Conservation (phyloP, 2,329 filamentous ascomycete species). For the Colletotrichum simmondsii region DNA sequence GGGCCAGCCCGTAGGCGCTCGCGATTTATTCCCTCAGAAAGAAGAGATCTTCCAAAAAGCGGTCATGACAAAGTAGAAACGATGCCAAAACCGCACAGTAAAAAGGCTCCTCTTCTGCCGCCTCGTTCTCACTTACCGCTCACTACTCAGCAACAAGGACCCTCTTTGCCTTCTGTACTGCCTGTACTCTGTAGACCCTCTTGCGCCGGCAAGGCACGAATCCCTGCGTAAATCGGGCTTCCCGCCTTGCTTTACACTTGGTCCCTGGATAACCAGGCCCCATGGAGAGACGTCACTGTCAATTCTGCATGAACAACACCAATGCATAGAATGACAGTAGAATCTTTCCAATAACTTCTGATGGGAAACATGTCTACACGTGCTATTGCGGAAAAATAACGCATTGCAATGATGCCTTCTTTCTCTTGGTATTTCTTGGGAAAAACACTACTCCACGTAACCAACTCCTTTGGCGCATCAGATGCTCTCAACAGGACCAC, state of each 20-base stretch:
- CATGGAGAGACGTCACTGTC: conserved; percentile 17
- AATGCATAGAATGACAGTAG: conserved; percentile 10
- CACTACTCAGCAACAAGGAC: neutral
- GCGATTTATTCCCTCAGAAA: neutral
- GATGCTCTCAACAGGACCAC: neutral
- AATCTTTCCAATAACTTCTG: neutral
- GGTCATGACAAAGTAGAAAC: neutral
- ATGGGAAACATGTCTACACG: neutral
- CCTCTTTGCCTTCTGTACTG: neutral
- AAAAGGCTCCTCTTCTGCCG: neutral
- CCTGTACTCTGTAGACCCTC: neutral
- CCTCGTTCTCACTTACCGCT: neutral
- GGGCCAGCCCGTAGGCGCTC: neutral
- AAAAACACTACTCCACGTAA: neutral
- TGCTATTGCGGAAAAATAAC: neutral
- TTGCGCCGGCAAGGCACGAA: conserved; percentile 7
- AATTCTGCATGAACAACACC: conserved; percentile 27
- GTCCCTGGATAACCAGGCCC: conserved; percentile 3
- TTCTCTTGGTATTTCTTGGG: neutral
- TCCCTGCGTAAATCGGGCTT: conserved; percentile 32
- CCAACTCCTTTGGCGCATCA: neutral
- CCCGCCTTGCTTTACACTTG: conserved; percentile 18
- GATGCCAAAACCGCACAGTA: too few relatives aligned
- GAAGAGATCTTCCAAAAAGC: neutral
- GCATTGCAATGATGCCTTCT: neutral